A percentile compares a stretch with the other conserved stretches of the same genome.
phyloP scores from a whole-genome alignment of 805 yeast species.

The Teunomyces atbi region DNA sequence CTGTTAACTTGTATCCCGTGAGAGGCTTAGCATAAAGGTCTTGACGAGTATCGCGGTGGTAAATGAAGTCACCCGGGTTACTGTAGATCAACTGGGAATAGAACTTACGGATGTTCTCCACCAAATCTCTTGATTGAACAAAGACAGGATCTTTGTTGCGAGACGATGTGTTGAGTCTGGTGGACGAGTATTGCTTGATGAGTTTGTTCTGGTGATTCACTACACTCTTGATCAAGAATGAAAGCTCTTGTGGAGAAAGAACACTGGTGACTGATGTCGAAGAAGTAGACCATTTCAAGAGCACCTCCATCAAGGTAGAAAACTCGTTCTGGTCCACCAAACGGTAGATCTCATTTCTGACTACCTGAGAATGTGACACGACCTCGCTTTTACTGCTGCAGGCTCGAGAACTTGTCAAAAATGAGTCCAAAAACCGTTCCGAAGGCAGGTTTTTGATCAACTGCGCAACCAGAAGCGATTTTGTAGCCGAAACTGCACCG shows the following conservation, averaged over 20 bases:
- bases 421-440: constrained; percentile 1
- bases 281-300: constrained; percentile 13
- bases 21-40: constrained; percentile 15
- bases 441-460: not conserved
- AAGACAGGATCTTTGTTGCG: constrained; percentile 6
- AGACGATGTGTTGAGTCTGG: not conserved
- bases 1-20: constrained; percentile 16
- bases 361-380: constrained; percentile 8
- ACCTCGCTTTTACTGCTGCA: not conserved
- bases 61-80: constrained; percentile 16
- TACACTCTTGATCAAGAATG: constrained; percentile 17
- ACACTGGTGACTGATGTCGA: constrained; percentile 2
- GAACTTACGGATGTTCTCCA: constrained; percentile 21
- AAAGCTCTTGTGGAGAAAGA: constrained; percentile 18
- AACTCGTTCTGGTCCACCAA: constrained; percentile 14
- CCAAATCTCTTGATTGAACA: constrained; percentile 12
- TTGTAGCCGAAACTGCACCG: not conserved
- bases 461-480: not conserved
- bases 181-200: not conserved
- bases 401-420: not conserved
- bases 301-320: constrained; percentile 13
- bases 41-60: constrained; percentile 15
- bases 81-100: constrained; percentile 24
- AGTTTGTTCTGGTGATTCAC: constrained; percentile 17
- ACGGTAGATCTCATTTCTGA: constrained; percentile 14